A percentile compares a stretch with the other conserved stretches of the same genome.
phyloP scores from a whole-genome alignment of 306 rosid species.

The Abrus precatorius region DNA sequence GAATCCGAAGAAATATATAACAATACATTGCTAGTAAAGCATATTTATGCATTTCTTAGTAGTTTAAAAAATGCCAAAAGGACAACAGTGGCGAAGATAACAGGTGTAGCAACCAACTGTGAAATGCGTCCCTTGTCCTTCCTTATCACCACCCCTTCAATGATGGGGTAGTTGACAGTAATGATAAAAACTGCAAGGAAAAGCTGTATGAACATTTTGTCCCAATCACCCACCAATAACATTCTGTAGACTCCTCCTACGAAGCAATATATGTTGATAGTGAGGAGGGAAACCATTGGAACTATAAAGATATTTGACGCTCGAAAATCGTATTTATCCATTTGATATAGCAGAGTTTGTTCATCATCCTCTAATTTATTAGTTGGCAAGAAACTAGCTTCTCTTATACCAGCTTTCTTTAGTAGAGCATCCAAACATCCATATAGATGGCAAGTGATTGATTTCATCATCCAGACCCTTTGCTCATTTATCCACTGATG shows the following conservation, averaged over 20 bases:
- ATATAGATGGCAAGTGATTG: conserved; percentile 57
- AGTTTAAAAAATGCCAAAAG: conserved; percentile 1
- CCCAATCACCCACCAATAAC: conserved; percentile 46
- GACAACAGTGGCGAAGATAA: conserved; percentile 37
- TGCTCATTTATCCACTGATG: conserved; percentile 67
- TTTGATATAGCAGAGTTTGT: conserved; percentile 55
- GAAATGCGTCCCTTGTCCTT: conserved; percentile 58
- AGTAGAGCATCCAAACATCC: conserved; percentile 69
- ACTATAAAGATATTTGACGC: conserved; percentile 61
- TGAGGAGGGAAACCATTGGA: conserved; percentile 64
- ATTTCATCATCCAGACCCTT: conserved; percentile 77
- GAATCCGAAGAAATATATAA: neutral
- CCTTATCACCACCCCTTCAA: conserved; percentile 59
- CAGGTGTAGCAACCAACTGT: conserved; percentile 25
- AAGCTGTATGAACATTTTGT: conserved; percentile 53
- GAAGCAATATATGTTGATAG: conserved; percentile 59
- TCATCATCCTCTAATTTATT: conserved; percentile 65
- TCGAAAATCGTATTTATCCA: conserved; percentile 65
- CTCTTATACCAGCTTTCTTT: conserved; percentile 63
- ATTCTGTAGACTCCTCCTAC: conserved; percentile 55
- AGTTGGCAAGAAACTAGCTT: conserved; percentile 69
- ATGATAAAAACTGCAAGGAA: conserved; percentile 45
- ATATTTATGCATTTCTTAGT: conserved; percentile 11
- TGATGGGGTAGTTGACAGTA: conserved; percentile 51
- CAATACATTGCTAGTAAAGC: neutral